Conservation (phyloP, 2,329 filamentous ascomycete genomes). For the Penicillium digitatum region DNA sequence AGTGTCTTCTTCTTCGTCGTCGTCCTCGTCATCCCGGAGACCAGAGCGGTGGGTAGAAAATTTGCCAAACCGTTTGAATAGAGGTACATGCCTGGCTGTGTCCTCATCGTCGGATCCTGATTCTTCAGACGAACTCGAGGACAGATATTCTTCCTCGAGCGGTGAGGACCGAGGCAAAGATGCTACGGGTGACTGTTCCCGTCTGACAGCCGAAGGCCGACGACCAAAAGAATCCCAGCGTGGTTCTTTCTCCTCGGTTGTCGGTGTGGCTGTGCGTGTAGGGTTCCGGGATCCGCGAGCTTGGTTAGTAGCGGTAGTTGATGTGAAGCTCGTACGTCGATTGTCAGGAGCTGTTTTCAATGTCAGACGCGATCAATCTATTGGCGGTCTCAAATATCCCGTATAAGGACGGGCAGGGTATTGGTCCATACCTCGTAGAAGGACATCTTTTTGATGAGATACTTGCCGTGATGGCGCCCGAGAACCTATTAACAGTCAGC, state of each 20-base stretch:
- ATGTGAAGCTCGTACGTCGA: slow-evolving; percentile 30
- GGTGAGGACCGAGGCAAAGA: slow-evolving; percentile 30
- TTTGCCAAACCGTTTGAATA: slow-evolving; percentile 39
- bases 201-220: slow-evolving; percentile 23
- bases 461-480: slow-evolving; percentile 40
- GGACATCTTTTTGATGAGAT: slow-evolving; percentile 35
- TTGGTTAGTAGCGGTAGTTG: slow-evolving; percentile 31
- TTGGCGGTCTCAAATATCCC: background rate
- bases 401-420: no score
- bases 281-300: slow-evolving; percentile 23
- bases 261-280: slow-evolving; percentile 25
- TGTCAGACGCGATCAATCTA: slow-evolving; percentile 2
- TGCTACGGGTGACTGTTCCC: slow-evolving; percentile 22
- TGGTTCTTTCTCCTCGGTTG: slow-evolving; percentile 24
- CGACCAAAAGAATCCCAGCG: slow-evolving; percentile 21
- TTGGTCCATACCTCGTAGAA: slow-evolving; percentile 27
- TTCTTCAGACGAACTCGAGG: slow-evolving; percentile 32
- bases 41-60: slow-evolving; percentile 37
- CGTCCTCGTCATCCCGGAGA: slow-evolving; percentile 38
- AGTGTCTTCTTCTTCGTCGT: slow-evolving; percentile 46
- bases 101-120: slow-evolving; percentile 31
- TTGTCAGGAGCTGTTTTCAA: slow-evolving; percentile 14
- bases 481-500: slow-evolving; percentile 29
- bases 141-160: slow-evolving; percentile 33
- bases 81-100: slow-evolving; percentile 20